Percentiles rank a stretch among this genome's conserved stretches.
Evolutionary conservation across 768 basidiomycete species (phyloP).

Genomic region (Suillus subluteus): DNA sequence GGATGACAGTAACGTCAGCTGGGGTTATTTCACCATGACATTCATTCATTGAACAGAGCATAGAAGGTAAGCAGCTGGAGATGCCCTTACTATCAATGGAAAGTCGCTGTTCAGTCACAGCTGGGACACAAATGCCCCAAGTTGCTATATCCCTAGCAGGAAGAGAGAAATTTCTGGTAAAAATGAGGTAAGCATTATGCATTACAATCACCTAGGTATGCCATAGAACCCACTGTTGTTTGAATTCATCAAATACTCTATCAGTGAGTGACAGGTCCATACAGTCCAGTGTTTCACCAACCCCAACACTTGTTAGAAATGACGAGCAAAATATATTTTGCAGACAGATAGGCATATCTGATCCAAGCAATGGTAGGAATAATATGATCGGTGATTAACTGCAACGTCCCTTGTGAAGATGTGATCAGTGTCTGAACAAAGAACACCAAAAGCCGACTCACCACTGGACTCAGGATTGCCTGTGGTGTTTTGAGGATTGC

Average conservation of each 20-base stretch:
- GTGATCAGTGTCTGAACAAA: no score
- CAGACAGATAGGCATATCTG: not conserved
- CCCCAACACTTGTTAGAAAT: not conserved
- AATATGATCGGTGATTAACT: not conserved
- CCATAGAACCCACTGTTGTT: not conserved
- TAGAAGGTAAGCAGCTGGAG: not conserved
- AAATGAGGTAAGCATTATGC: not conserved
- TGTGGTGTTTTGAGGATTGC: no score
- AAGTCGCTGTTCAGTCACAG: not conserved
- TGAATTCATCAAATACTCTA: not conserved
- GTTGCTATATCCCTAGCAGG: not conserved
- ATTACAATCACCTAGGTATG: no score
- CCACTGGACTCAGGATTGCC: no score
- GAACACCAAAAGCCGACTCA: no score
- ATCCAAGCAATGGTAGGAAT: not conserved
- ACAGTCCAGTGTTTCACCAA: not conserved
- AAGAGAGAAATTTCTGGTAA: not conserved
- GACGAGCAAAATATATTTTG: not conserved
- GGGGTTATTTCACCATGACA: not conserved
- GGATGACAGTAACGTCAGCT: not conserved
- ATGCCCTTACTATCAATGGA: not conserved
- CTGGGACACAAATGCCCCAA: not conserved
- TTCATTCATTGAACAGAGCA: no score
- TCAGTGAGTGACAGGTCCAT: not conserved
- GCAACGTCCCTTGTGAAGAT: no score